Evolutionary conservation across 2,329 filamentous ascomycete species (phyloP).

Genomic region (Aspergillus tamarii): DNA sequence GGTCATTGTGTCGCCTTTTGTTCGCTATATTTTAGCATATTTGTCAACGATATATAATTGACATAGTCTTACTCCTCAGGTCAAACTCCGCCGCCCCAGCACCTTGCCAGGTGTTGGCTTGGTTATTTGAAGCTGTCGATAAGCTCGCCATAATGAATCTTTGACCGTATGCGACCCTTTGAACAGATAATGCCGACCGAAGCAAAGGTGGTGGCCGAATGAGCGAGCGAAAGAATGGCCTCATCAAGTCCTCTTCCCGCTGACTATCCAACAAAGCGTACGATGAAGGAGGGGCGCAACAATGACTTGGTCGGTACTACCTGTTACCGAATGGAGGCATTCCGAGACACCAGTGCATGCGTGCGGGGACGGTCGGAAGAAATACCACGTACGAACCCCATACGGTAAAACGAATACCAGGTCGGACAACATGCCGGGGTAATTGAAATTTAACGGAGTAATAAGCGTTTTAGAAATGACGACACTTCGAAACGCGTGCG

Average conservation of each 20-base stretch:
- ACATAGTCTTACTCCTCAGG: constrained; percentile 50
- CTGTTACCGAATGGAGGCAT: not conserved
- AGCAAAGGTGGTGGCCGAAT: constrained; percentile 13
- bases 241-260: constrained; percentile 9
- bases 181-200: constrained; percentile 10
- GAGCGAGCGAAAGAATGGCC: constrained; percentile 17
- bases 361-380: not conserved
- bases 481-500: constrained; percentile 9
- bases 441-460: not conserved
- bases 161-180: constrained; percentile 12
- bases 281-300: not conserved
- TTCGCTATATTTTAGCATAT: constrained; percentile 5
- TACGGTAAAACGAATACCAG: constrained; percentile 7
- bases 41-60: not conserved
- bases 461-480: constrained; percentile 10
- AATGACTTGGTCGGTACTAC: not conserved
- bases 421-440: not conserved
- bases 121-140: constrained; percentile 22
- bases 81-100: constrained; percentile 60
- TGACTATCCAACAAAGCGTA: not conserved
- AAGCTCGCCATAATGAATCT: constrained; percentile 26
- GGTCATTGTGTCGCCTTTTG: constrained; percentile 68
- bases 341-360: not conserved
- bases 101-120: constrained; percentile 40
- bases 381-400: not conserved